Conservation (phyloP, 1,284 basidiomycete species). For the Ustilago bromivora region DNA sequence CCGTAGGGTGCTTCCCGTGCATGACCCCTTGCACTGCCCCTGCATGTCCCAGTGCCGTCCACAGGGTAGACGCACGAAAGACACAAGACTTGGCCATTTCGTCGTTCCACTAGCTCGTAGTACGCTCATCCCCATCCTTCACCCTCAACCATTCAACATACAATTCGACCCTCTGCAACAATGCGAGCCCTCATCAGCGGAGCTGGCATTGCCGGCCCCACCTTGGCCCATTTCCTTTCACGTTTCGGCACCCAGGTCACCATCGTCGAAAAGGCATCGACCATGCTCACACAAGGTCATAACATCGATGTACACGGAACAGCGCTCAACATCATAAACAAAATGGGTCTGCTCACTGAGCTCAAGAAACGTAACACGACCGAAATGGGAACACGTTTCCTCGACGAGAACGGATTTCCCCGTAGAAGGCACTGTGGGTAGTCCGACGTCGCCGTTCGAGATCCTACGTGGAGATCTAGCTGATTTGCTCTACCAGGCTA, state of each 20-base stretch:
- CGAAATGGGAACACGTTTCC: conserved; percentile 65
- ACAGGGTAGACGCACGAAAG: no score
- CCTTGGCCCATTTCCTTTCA: conserved; percentile 64
- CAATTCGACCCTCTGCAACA: not conserved
- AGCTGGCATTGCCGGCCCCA: conserved; percentile 69
- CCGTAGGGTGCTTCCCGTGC: no score
- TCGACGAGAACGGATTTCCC: conserved; percentile 56
- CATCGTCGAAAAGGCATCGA: conserved; percentile 66
- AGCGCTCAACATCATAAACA: conserved; percentile 61
- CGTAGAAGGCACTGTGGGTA: conserved; percentile 18
- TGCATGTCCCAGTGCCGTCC: no score
- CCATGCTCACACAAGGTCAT: conserved; percentile 66
- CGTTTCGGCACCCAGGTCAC: conserved; percentile 63
- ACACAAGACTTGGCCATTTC: not conserved
- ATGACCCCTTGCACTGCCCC: no score
- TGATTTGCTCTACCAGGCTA: conserved; percentile 34
- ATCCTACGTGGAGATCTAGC: conserved; percentile 54
- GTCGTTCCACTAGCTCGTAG: not conserved
- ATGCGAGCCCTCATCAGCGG: conserved; percentile 68
- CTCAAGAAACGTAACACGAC: conserved; percentile 58
- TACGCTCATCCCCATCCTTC: not conserved
- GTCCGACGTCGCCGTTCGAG: conserved; percentile 46
- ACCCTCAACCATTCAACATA: not conserved
- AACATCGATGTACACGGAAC: conserved; percentile 67
- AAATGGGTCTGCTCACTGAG: conserved; percentile 64